These are phyloP conservation scores for Murraya paniculata DNA, from an alignment of 345 rosid species.

Conservation along the genomic window DNA sequence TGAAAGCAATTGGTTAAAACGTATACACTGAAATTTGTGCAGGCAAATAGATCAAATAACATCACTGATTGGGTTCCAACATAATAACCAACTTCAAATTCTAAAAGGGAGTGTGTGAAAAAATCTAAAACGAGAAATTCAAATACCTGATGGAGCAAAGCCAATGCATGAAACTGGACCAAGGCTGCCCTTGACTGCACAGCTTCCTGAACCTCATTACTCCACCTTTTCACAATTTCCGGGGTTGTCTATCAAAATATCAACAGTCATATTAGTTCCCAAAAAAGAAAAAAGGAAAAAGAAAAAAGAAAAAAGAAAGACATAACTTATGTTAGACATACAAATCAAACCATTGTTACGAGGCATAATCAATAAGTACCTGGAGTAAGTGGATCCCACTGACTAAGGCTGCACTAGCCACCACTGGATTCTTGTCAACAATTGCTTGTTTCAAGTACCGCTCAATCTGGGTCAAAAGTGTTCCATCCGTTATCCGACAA, in stretches of 20 bases:
- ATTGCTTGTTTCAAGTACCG: slow-evolving; percentile 97
- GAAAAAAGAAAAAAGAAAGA: neutral
- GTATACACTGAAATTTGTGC: neutral
- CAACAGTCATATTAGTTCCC: slow-evolving; percentile 2
- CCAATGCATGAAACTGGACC: slow-evolving; percentile 96
- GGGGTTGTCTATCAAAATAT: slow-evolving; percentile 59
- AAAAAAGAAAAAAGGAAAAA: neutral
- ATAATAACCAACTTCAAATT: slow-evolving; percentile 10
- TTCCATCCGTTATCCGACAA: slow-evolving; percentile 90
- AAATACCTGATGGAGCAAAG: slow-evolving; percentile 81
- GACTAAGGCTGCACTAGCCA: slow-evolving; percentile 98
- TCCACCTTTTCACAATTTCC: slow-evolving; percentile 96
- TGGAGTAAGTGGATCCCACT: slow-evolving; percentile 94
- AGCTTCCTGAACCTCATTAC: slow-evolving; percentile 99
- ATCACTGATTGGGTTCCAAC: neutral
- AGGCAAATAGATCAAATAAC: neutral
- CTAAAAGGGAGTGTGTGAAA: neutral
- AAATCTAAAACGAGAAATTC: slow-evolving; percentile 6
- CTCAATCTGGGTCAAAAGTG: slow-evolving; percentile 89
- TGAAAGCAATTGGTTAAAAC: neutral
- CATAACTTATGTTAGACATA: neutral
- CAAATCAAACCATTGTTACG: neutral
- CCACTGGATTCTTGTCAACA: slow-evolving; percentile 98
- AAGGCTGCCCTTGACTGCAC: slow-evolving; percentile 95
- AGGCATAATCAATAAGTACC: slow-evolving; percentile 37